Evolutionary conservation across 352 stramenopile species (phyloP).

Genomic region (Lagenidium giganteum): DNA sequence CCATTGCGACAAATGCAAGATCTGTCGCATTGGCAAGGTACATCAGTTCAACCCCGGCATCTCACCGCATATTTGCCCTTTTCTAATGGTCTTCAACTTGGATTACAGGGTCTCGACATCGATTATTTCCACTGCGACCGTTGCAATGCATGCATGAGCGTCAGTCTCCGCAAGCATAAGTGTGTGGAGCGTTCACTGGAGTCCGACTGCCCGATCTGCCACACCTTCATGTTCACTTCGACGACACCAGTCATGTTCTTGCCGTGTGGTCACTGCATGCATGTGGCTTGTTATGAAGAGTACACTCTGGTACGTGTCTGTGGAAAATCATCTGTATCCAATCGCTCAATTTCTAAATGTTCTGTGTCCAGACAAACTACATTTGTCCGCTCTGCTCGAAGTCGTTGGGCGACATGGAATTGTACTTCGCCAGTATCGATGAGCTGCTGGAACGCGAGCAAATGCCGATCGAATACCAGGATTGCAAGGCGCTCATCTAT

Average conservation of each 20-base stretch:
- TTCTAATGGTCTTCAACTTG: neutral
- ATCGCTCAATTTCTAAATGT: too few species aligned
- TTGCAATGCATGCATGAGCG: conserved; percentile 97
- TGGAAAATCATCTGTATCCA: neutral
- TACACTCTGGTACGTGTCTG: conserved; percentile 75
- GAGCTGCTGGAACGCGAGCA: conserved; percentile 75
- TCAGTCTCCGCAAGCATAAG: conserved; percentile 87
- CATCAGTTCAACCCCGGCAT: neutral
- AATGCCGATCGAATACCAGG: conserved; percentile 73
- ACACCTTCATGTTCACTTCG: conserved; percentile 94
- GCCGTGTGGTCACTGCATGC: conserved; percentile 95
- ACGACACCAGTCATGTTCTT: conserved; percentile 94
- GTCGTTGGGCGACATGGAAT: conserved; percentile 92
- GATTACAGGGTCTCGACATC: conserved; percentile 85
- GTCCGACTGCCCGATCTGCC: conserved; percentile 94
- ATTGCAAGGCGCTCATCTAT: conserved; percentile 73
- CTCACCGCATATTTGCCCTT: neutral
- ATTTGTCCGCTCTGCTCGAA: conserved; percentile 95
- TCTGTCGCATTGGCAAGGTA: conserved; percentile 92
- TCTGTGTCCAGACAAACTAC: conserved; percentile 77
- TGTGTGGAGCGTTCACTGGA: conserved; percentile 94
- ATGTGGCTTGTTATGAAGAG: conserved; percentile 93
- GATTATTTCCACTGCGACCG: conserved; percentile 98
- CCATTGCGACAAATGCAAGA: conserved; percentile 98
- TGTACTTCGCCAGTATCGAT: conserved; percentile 85